Percentiles rank a stretch among this genome's conserved stretches.
Conservation (phyloP, 805 yeast genomes). For the Candida adriatica region DNA sequence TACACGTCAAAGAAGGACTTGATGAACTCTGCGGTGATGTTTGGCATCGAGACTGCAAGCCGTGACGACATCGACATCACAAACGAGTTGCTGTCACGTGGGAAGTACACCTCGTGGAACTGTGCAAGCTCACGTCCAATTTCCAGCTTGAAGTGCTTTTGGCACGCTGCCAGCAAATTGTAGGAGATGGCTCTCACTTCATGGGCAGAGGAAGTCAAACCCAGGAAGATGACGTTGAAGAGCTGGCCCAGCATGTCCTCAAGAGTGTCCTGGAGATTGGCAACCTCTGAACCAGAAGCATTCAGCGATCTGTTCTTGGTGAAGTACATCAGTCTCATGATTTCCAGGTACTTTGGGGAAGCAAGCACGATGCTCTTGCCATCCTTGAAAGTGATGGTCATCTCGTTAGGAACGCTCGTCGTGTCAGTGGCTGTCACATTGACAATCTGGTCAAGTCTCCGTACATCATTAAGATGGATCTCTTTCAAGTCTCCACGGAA, state of each 20-base stretch:
- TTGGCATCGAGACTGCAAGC: slow-evolving; percentile 52
- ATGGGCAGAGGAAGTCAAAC: slow-evolving; percentile 52
- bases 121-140: slow-evolving; percentile 50
- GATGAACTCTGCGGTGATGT: slow-evolving; percentile 51
- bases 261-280: slow-evolving; percentile 19
- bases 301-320: slow-evolving; percentile 49
- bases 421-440: slow-evolving; percentile 33
- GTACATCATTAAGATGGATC: slow-evolving; percentile 36
- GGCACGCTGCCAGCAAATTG: slow-evolving; percentile 52
- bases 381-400: slow-evolving; percentile 35
- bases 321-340: slow-evolving; percentile 63
- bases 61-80: slow-evolving; percentile 48
- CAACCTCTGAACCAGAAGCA: slow-evolving; percentile 6
- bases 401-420: slow-evolving; percentile 44
- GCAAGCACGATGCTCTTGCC: slow-evolving; percentile 34
- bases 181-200: slow-evolving; percentile 60
- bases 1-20: slow-evolving; percentile 45
- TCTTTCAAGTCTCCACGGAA: slow-evolving; percentile 29
- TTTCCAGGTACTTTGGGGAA: slow-evolving; percentile 49
- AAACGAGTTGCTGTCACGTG: slow-evolving; percentile 58
- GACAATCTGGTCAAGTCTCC: slow-evolving; percentile 32
- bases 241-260: slow-evolving; percentile 51
- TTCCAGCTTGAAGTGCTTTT: slow-evolving; percentile 51
- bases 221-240: slow-evolving; percentile 58
- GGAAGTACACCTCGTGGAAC: slow-evolving; percentile 58